Evolutionary conservation across 148 eudicot genomes (phyloP), one percentile per base, ranked within the genome.

Genomic region (Beta vulgaris): DNA sequence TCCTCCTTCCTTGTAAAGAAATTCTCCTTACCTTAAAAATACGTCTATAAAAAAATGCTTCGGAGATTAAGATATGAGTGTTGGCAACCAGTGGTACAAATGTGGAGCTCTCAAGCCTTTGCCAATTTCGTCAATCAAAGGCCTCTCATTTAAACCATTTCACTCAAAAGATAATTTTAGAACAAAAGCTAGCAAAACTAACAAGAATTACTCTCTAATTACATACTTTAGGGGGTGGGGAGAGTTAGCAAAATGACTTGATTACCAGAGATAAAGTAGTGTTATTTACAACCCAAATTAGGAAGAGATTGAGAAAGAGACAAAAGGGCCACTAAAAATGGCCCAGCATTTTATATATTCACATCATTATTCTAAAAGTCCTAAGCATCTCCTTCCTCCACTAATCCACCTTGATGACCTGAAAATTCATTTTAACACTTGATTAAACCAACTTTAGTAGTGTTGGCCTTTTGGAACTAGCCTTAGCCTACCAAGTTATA

Each of bases 401-500:
- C 29, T 40, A 25, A 65, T 67, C 51, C 51, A 42, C 35, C 71
- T n/a, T 67, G 35, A 67, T 67, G 48, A n/a, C 13, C 40, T 65
- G 48, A 65, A 65, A 37, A 39, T 66, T 29, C 39, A n/a, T 66
- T 65, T 39, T n/a, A 66, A 66, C 31, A 66, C 26, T 40, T 66
- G 49, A 66, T 3, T 32, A 49, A 69, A 53, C 75, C 75, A 80
- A 79, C 78, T 57, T 59, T 69, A 68, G 70, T 51, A 42, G 53
- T 32, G 80, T 57, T 73, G 74, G 73, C 53, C 69, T 79, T 65
- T 67, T 48, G 54, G 40, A 49, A 74, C 69, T 74, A 71, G 26
- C 35, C 78, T 44, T 51, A 51, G 57, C 28, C 23, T 68, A 23
- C 35, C 57, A 28, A 61, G 37, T 73, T 21, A 72, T 58, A 35